These are phyloP conservation scores for Parmelia sp. DNA, from an alignment of 495 filamentous ascomycete species.

Conservation along the genomic window DNA sequence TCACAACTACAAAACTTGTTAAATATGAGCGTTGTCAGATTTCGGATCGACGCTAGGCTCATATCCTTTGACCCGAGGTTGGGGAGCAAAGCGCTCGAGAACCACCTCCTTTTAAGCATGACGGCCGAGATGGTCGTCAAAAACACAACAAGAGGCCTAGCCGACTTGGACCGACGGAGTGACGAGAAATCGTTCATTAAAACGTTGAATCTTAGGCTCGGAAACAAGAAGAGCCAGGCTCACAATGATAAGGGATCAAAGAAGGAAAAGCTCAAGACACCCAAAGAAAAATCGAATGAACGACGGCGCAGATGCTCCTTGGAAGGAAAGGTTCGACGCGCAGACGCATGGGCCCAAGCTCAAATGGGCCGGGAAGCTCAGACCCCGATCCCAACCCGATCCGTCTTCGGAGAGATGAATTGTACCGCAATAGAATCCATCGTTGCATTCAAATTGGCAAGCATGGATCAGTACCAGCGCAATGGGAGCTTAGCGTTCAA, in stretches of 20 bases:
- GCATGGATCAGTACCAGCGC: not conserved
- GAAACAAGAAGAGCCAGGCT: not conserved
- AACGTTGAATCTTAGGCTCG: not conserved
- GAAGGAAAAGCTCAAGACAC: not conserved
- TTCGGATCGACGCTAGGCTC: not conserved
- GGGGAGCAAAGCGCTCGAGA: not conserved
- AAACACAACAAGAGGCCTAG: not conserved
- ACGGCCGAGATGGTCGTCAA: not conserved
- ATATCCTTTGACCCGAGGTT: not conserved
- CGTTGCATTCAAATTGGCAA: not conserved
- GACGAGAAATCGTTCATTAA: not conserved
- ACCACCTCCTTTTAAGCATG: not conserved
- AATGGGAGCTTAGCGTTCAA: not conserved
- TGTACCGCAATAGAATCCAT: not conserved
- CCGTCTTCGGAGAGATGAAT: not conserved
- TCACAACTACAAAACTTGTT: not conserved
- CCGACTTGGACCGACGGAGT: not conserved
- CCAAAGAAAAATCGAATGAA: not conserved
- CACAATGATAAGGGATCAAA: not conserved
- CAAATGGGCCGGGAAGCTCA: not conserved
- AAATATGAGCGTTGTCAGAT: not conserved
- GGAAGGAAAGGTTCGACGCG: not conserved
- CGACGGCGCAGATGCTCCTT: not conserved
- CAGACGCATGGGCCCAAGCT: not conserved
- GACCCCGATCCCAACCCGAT: not conserved